A percentile compares a stretch with the other conserved stretches of the same genome.
phyloP scores from a whole-genome alignment of 345 rosid genomes.

The Carallia pectinifolia region DNA sequence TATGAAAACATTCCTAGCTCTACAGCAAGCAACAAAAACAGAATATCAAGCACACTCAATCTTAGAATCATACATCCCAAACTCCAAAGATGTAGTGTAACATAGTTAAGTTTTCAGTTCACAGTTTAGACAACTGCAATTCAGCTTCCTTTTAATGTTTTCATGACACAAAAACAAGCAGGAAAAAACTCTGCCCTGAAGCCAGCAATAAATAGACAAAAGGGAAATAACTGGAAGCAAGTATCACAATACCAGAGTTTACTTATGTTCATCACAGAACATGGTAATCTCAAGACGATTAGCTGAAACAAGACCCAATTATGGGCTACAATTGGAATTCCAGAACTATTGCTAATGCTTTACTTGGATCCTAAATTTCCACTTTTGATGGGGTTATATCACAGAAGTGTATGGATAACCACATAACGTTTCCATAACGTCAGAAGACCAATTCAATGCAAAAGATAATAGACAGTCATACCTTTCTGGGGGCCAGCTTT shows the following conservation, averaged over 20 bases:
- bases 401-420: neutral
- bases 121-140: neutral
- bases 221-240: neutral
- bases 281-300: neutral
- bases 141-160: neutral
- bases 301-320: neutral
- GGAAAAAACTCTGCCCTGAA: neutral
- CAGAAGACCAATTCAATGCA: conserved; percentile 6
- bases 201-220: neutral
- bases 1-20: neutral
- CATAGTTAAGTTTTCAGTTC: neutral
- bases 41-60: conserved; percentile 6
- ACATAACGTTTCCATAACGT: neutral
- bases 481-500: conserved; percentile 66
- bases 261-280: neutral
- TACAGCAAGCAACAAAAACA: neutral
- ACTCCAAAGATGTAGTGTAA: neutral
- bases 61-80: conserved; percentile 12
- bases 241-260: neutral
- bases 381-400: neutral
- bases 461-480: conserved; percentile 13
- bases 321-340: neutral
- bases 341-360: neutral
- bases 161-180: neutral
- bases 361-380: neutral